These are phyloP conservation scores for Plasmodium billcollinsi DNA, from an alignment of 169 alveolate genomes.

Conservation along the genomic window DNA sequence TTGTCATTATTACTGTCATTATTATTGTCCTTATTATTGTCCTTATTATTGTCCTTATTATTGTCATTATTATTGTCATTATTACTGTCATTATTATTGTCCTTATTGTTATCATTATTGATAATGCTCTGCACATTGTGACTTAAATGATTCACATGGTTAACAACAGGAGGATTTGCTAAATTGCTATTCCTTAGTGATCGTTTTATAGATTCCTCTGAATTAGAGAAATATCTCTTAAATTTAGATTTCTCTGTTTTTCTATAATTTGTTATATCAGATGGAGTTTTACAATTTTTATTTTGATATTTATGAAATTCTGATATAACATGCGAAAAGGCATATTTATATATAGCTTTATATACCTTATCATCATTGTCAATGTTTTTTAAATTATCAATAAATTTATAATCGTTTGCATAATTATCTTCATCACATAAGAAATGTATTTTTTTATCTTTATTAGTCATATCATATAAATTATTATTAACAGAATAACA, in stretches of 20 bases:
- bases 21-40: background rate
- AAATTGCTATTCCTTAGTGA: background rate
- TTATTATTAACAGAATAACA: constrained; percentile 71
- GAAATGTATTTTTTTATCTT: constrained; percentile 14
- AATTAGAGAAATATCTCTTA: constrained; percentile 46
- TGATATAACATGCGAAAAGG: constrained; percentile 56
- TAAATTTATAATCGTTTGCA: constrained; percentile 41
- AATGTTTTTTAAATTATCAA: constrained; percentile 25
- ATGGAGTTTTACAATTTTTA: constrained; percentile 34
- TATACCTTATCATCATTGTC: constrained; percentile 62
- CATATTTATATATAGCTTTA: constrained; percentile 54
- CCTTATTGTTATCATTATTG: background rate
- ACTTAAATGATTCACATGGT: background rate
- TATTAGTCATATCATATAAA: constrained; percentile 35
- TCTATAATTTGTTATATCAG: constrained; percentile 29
- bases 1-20: background rate
- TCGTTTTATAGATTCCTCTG: constrained; percentile 10
- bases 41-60: background rate
- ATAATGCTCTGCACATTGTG: background rate
- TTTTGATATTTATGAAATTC: constrained; percentile 32
- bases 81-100: background rate
- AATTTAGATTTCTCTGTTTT: constrained; percentile 48
- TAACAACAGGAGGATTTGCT: background rate
- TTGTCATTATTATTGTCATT: background rate
- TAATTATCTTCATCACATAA: constrained; percentile 33